These are phyloP conservation scores for Euphorbia tirucalli DNA, from an alignment of 345 rosid species.

Conservation along the genomic window DNA sequence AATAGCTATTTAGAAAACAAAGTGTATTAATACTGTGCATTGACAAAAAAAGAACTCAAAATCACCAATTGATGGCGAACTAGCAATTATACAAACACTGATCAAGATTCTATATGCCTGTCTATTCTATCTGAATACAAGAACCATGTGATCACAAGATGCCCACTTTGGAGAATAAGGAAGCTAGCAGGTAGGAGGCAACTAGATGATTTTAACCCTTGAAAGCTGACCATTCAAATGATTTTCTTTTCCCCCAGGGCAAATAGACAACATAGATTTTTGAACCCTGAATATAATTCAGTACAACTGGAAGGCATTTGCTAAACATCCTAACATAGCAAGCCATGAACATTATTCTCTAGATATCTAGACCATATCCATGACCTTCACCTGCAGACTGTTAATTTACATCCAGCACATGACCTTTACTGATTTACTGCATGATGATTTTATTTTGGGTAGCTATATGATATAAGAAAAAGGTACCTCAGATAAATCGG, in stretches of 20 bases:
- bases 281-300: not conserved
- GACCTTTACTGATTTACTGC: not conserved
- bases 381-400: not conserved
- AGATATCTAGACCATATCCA: not conserved
- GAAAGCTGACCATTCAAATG: not conserved
- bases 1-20: not conserved
- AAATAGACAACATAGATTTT: not conserved
- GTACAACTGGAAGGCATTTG: not conserved
- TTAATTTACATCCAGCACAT: not conserved
- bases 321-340: slow-evolving; percentile 1
- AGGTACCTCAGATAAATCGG: slow-evolving; percentile 72
- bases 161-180: not conserved
- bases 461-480: slow-evolving; percentile 12
- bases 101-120: not conserved
- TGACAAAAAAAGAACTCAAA: not conserved
- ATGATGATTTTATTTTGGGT: not conserved
- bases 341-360: not conserved
- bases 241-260: not conserved
- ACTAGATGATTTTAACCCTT: not conserved
- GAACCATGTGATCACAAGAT: not conserved
- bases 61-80: not conserved
- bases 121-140: not conserved
- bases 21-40: not conserved
- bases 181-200: not conserved
- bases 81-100: not conserved